phyloP scores from a whole-genome alignment of 2,329 filamentous ascomycete genomes.

The Coleophoma crateriformis region DNA sequence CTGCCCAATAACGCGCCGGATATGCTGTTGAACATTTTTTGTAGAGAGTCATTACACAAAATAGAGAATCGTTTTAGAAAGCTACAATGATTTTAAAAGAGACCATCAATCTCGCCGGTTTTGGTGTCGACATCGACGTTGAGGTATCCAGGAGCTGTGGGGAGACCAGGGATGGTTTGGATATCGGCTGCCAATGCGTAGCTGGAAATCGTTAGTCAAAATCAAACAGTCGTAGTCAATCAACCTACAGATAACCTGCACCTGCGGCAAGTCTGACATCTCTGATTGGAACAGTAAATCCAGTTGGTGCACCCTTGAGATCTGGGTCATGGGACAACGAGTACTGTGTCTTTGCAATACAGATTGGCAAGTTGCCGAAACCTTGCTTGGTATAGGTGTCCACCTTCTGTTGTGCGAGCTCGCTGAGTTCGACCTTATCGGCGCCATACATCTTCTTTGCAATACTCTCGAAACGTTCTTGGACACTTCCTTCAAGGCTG shows the following conservation, averaged over 20 bases:
- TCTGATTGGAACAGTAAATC: constrained; percentile 90
- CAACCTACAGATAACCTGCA: constrained; percentile 77
- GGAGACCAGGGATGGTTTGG: constrained; percentile 93
- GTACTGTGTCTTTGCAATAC: constrained; percentile 98
- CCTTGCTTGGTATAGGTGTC: constrained; percentile 92
- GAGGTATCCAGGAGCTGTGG: constrained; percentile 90
- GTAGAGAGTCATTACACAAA: constrained; percentile 1
- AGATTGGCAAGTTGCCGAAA: constrained; percentile 89
- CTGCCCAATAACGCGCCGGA: constrained; percentile 1
- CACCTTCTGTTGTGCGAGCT: constrained; percentile 92
- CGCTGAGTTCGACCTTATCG: constrained; percentile 82
- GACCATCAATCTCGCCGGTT: constrained; percentile 80
- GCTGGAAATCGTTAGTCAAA: constrained; percentile 38
- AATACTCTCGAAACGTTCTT: constrained; percentile 87
- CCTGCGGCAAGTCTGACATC: constrained; percentile 93
- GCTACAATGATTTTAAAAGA: constrained; percentile 62
- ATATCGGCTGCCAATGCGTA: constrained; percentile 96
- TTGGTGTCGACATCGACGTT: constrained; percentile 83
- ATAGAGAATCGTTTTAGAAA: neutral
- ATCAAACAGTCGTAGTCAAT: neutral
- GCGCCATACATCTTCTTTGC: constrained; percentile 94
- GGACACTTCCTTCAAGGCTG: constrained; percentile 68
- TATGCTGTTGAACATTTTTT: constrained; percentile 15
- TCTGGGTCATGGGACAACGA: constrained; percentile 88
- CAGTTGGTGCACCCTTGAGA: constrained; percentile 89